A percentile compares a stretch with the other conserved stretches of the same genome.
phyloP scores from a whole-genome alignment of 129 eudicot species.

The Glebionis coronaria region DNA sequence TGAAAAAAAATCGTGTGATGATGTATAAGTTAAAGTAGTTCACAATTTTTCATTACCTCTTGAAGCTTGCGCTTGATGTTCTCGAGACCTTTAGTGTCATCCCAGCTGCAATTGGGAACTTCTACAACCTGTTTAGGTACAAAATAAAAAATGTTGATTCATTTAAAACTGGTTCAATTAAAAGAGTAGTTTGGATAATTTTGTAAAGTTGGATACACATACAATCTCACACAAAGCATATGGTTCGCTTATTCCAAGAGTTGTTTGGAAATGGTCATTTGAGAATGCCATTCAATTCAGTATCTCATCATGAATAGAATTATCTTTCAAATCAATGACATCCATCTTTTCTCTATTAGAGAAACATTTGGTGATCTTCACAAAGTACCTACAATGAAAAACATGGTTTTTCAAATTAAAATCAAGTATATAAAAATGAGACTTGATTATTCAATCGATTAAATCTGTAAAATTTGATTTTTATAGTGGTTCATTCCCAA shows the following conservation, averaged over 20 bases:
- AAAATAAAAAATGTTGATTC: constrained; percentile 5
- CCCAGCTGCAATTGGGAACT: constrained; percentile 71
- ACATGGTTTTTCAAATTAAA: no score
- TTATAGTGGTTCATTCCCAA: no score
- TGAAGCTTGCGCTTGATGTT: constrained; percentile 75
- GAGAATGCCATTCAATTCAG: constrained; percentile 29
- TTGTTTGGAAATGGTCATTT: constrained; percentile 8
- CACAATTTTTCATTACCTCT: constrained; percentile 42
- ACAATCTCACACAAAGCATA: constrained; percentile 13
- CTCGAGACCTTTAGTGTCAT: constrained; percentile 75
- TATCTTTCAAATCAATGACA: constrained; percentile 64
- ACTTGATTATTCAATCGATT: no score
- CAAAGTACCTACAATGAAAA: no score
- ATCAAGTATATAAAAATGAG: no score
- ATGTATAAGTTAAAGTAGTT: background rate
- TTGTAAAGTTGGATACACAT: background rate
- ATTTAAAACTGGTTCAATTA: background rate
- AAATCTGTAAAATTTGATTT: no score
- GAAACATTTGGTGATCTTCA: no score
- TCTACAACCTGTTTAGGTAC: constrained; percentile 58
- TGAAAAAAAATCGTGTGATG: background rate
- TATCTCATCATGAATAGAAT: constrained; percentile 65
- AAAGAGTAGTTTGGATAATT: background rate
- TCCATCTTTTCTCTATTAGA: constrained; percentile 59
- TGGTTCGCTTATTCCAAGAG: constrained; percentile 10